phyloP scores from a whole-genome alignment of 495 filamentous ascomycete genomes.

The Daldinia caldariorum region DNA sequence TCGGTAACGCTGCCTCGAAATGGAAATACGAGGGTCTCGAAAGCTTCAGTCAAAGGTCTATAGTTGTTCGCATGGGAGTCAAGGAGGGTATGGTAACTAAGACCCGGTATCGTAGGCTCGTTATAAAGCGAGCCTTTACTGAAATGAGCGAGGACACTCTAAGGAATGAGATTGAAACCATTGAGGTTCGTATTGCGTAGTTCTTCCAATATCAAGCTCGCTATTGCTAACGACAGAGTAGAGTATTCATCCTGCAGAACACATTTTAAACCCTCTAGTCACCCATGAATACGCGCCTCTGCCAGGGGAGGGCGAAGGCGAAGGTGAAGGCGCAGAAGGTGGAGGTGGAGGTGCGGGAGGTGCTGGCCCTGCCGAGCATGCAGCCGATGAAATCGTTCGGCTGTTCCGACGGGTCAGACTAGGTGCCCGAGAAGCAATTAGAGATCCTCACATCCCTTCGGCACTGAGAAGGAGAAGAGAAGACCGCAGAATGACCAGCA shows the following conservation, averaged over 20 bases:
- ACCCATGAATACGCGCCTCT: background rate
- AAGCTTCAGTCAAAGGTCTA: background rate
- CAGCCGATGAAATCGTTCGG: background rate
- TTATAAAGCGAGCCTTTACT: constrained; percentile 6
- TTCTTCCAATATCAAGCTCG: background rate
- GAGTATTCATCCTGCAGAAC: constrained; percentile 1
- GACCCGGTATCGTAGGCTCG: constrained; percentile 10
- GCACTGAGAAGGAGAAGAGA: background rate
- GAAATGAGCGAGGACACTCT: background rate
- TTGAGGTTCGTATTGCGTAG: background rate
- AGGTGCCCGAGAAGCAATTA: background rate
- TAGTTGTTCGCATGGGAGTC: background rate
- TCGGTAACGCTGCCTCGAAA: background rate
- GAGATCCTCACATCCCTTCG: background rate
- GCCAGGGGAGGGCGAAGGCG: background rate
- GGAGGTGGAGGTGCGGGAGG: background rate
- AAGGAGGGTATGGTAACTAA: background rate
- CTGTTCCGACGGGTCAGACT: background rate
- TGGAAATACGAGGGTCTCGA: constrained; percentile 1
- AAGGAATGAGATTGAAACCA: constrained; percentile 5
- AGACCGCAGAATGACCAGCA: background rate
- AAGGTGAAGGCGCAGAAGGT: too few relatives aligned
- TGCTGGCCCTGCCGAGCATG: background rate
- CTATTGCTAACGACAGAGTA: constrained; percentile 9
- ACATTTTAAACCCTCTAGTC: background rate